phyloP scores from a whole-genome alignment of 73 alveolate genomes.

The Stentor roeselii region DNA sequence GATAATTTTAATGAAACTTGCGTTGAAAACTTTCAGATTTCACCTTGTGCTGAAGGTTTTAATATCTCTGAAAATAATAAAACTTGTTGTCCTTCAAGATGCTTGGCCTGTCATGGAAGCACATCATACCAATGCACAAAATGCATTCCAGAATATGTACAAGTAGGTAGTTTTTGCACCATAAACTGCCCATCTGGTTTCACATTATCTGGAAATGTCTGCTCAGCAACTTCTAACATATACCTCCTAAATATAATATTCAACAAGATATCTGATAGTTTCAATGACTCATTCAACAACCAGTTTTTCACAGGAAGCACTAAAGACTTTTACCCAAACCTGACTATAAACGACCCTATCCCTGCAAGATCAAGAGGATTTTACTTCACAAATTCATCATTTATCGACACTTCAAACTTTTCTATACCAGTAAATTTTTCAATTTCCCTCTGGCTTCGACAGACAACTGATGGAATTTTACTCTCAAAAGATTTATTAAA shows the following conservation, averaged over 20 bases:
- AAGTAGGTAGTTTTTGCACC: not conserved
- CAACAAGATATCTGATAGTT: not conserved
- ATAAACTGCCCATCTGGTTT: not conserved
- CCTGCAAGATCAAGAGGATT: not conserved
- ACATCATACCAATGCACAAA: not conserved
- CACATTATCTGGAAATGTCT: not conserved
- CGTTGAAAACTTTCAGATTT: too few species aligned
- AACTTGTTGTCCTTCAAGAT: not conserved
- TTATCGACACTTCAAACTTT: not conserved
- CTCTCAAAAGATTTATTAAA: not conserved
- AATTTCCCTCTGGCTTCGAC: not conserved
- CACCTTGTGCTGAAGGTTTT: not conserved
- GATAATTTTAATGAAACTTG: not conserved
- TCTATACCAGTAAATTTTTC: not conserved
- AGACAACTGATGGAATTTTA: not conserved
- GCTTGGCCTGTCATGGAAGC: not conserved
- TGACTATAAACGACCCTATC: not conserved
- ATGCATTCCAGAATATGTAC: not conserved
- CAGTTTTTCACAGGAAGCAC: too few species aligned
- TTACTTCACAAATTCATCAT: not conserved
- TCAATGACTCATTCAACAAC: too few species aligned
- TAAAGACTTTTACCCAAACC: not conserved
- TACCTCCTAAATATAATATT: too few species aligned
- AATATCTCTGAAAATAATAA: not conserved
- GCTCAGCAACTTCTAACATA: not conserved